Percentiles rank a stretch among this genome's conserved stretches.
These are phyloP conservation scores for Aspergillus sp. DNA, from an alignment of 2,329 filamentous ascomycete genomes.

Conservation along the genomic window DNA sequence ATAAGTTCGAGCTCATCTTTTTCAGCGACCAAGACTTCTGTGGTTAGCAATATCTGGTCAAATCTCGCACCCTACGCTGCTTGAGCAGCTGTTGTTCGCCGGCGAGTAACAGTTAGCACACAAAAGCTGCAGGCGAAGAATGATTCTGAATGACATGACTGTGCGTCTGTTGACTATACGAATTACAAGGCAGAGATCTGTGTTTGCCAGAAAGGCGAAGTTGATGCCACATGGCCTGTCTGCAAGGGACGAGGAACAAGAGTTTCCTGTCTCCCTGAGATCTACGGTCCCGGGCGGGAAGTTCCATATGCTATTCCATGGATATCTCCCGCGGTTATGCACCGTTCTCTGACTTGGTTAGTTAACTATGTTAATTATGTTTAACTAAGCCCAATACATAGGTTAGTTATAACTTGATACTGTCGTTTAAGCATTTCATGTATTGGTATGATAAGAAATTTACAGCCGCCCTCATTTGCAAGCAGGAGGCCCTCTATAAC, in stretches of 20 bases:
- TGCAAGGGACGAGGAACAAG: constrained; percentile 1
- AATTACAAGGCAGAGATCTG: constrained; percentile 1
- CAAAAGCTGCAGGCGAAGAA: no score
- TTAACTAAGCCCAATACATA: neutral
- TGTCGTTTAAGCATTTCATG: neutral
- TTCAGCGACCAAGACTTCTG: neutral
- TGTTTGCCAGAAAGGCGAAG: neutral
- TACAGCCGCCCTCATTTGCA: constrained; percentile 1
- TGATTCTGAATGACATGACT: neutral
- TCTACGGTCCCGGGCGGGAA: constrained; percentile 1
- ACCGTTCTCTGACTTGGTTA: no score
- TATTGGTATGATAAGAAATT: constrained; percentile 1
- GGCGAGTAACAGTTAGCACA: constrained; percentile 3
- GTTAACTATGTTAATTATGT: no score
- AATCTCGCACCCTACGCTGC: constrained; percentile 4
- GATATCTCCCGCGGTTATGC: neutral
- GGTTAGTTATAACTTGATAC: neutral
- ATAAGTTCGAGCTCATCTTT: neutral
- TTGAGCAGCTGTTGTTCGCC: constrained; percentile 4
- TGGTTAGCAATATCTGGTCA: constrained; percentile 5
- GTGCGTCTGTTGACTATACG: constrained; percentile 1
- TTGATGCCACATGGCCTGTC: constrained; percentile 4
- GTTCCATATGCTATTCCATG: constrained; percentile 3
- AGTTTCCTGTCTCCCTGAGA: constrained; percentile 1
- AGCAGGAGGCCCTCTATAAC: neutral